phyloP scores from a whole-genome alignment of 2,329 filamentous ascomycete genomes.

The Leptographium lundbergii region DNA sequence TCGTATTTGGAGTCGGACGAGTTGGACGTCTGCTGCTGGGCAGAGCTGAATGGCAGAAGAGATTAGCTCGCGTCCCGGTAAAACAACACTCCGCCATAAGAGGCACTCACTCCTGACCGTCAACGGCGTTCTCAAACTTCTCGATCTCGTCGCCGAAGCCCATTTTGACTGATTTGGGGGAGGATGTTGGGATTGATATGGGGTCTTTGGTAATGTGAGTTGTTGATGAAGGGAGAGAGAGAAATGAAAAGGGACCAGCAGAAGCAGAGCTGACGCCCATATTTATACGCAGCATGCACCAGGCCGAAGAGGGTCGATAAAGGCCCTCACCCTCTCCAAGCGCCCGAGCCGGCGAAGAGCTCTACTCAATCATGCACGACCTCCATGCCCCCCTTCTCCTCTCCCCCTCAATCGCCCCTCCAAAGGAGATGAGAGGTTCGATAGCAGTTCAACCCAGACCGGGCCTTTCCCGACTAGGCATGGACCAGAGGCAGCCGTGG shows the following conservation, averaged over 20 bases:
- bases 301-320: background rate
- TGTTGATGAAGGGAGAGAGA: background rate
- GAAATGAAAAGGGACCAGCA: background rate
- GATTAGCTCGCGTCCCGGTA: background rate
- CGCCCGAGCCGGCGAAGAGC: background rate
- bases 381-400: background rate
- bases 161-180: conserved; percentile 6
- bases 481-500: background rate
- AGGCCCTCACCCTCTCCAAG: background rate
- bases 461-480: background rate
- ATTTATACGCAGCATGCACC: background rate
- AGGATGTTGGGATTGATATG: background rate
- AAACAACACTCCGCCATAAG: background rate
- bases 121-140: conserved; percentile 18
- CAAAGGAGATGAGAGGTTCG: background rate
- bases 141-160: conserved; percentile 18
- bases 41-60: conserved; percentile 11
- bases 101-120: conserved; percentile 16
- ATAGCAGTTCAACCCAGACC: background rate
- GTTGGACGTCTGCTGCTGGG: conserved; percentile 18
- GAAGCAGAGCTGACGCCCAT: background rate
- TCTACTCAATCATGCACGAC: background rate
- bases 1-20: conserved; percentile 19
- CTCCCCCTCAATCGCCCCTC: background rate
- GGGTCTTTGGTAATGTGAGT: background rate